Evolutionary conservation across 2,329 filamentous ascomycete genomes (phyloP), one percentile per base, ranked within the genome.

Genomic region (Boeremia lycopersici): DNA sequence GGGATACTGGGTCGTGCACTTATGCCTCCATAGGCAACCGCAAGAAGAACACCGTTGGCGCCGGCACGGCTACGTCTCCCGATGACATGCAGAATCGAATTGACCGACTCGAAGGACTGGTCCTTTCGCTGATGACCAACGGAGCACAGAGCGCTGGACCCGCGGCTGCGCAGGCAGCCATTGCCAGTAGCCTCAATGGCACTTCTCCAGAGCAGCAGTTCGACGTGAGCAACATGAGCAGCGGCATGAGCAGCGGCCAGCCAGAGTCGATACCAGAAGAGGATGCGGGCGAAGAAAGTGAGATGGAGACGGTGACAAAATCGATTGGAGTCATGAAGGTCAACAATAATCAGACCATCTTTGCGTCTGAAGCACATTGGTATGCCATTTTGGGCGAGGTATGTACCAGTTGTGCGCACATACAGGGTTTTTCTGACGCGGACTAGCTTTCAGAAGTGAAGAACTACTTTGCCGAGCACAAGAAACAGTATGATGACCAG

Each of bases 61-160:
- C 88, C 75, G 84, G 78, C 49, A 63, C 78, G 46, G 77, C 85
- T 77, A 81, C 83, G 52, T 81, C 84, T 65, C 91, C 93, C 44
- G 93, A 96, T 82, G 93, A 97, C 76, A 97, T 98, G 93, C 93
- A 98, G 79, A 96, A 96, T 72, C 89, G 95, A 74, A 98, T 98
- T 78, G 93, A 98, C 79, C 86, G 93, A 67, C 82, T 98, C 63
- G 93, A 98, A 82, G 89, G 90, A 65, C 80, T 98, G 74, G 93
- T 98, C 57, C 78, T 98, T 62, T 96, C 91, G 26, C 77, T 98
- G 71, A 97, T 98, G 93, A 93, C 93, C 70, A 93, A 90, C 74
- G 91, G 91, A 53, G 83, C 82, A n/a, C 81, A 84, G 61, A 82
- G 84, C 49, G 81, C 82, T 41, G 84, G 85, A 19, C 80, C 82